Conservation (phyloP, 2,329 filamentous ascomycete species). For the Penicillium brevicompactum region DNA sequence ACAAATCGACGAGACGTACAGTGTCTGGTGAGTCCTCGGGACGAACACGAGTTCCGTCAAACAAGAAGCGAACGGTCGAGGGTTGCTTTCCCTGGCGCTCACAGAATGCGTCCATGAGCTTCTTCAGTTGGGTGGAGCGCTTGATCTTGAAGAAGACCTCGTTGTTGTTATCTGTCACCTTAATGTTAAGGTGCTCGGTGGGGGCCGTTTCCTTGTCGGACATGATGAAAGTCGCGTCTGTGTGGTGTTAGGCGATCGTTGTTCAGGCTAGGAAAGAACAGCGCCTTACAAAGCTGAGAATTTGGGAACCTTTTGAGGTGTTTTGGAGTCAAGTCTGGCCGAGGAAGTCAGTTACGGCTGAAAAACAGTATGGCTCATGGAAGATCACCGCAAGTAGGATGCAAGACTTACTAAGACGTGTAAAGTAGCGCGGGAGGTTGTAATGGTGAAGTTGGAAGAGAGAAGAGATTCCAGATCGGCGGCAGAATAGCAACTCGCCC, state of each 20-base stretch:
- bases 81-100: slow-evolving; percentile 89
- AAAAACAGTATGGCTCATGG: background rate
- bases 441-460: slow-evolving; percentile 16
- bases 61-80: slow-evolving; percentile 86
- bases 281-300: slow-evolving; percentile 1
- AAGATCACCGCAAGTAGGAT: background rate
- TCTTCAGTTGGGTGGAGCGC: slow-evolving; percentile 90
- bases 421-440: background rate
- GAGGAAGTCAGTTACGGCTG: background rate
- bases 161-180: slow-evolving; percentile 99
- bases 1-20: slow-evolving; percentile 57
- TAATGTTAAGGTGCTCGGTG: slow-evolving; percentile 94
- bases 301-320: background rate
- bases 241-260: background rate
- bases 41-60: slow-evolving; percentile 92
- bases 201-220: slow-evolving; percentile 38
- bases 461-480: slow-evolving; percentile 31
- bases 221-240: slow-evolving; percentile 12
- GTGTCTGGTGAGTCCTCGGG: slow-evolving; percentile 86
- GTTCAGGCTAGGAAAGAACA: background rate
- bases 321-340: background rate
- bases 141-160: slow-evolving; percentile 99
- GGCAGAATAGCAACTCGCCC: slow-evolving; percentile 28
- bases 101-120: slow-evolving; percentile 98
- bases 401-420: slow-evolving; percentile 6